These are phyloP conservation scores for Linnemannia schmuckeri DNA, from an alignment of 192 early-diverging fungal species.

Conservation along the genomic window DNA sequence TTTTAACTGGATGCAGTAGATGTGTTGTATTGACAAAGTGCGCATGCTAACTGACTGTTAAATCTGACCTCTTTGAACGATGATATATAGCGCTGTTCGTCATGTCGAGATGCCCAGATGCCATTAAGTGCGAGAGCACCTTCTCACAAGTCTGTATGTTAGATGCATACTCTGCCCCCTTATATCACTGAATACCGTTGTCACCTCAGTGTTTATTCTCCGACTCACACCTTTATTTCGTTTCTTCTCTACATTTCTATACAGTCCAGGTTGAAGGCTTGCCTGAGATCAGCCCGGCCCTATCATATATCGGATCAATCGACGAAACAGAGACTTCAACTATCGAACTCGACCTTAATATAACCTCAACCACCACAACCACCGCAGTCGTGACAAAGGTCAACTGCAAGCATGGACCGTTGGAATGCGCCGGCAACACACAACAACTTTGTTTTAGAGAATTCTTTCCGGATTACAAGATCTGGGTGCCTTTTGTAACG, in stretches of 20 bases:
- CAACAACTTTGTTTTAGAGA: slow-evolving; percentile 67
- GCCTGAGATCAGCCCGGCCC: slow-evolving; percentile 20
- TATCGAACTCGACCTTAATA: background rate
- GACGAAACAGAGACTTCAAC: slow-evolving; percentile 2
- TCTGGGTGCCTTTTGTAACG: slow-evolving; percentile 60
- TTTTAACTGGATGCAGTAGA: background rate
- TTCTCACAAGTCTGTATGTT: slow-evolving; percentile 59
- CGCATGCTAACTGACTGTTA: background rate
- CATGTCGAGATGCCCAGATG: slow-evolving; percentile 81
- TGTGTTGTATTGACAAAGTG: background rate
- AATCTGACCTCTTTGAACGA: background rate
- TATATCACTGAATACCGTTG: background rate
- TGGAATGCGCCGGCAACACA: slow-evolving; percentile 63
- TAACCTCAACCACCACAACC: background rate
- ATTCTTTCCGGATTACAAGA: slow-evolving; percentile 34
- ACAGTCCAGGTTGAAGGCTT: slow-evolving; percentile 21
- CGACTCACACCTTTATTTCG: background rate
- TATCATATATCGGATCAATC: slow-evolving; percentile 38
- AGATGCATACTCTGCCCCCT: no score
- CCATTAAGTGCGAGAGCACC: slow-evolving; percentile 64
- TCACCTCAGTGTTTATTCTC: background rate
- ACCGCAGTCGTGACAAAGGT: slow-evolving; percentile 14
- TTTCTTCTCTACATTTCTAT: background rate
- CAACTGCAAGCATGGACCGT: slow-evolving; percentile 56
- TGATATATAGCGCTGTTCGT: slow-evolving; percentile 68